Base-by-base conservation (phyloP, 2,329 filamentous ascomycete genomes). In the Xylaria sp. region DNA sequence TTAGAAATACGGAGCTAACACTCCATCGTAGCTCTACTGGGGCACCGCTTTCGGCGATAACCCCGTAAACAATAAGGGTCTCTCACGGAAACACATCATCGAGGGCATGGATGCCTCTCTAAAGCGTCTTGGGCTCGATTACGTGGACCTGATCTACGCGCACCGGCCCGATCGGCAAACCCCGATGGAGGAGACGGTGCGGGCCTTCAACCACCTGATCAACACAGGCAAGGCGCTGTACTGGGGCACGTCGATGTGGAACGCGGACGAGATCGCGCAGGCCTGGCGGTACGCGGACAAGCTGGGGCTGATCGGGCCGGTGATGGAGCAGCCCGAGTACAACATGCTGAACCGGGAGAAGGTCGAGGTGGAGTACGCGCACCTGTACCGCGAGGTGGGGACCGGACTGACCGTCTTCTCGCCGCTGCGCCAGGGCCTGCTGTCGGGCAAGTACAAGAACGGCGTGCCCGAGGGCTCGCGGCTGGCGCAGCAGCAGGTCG, bases 211-310 rank as follows among this genome's bases (percentile, higher is more conserved):
- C 78, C 81, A 90, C 74, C 76, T 91, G 54, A 90, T 91, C 72
- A 80, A 87, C 73, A 81, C 80, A 0, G 88, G 88, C 66, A 87
- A 90, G 76, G 85, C 86, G 2, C 85, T 91, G 65, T 90, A 90
- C 79, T 90, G 87, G 87, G 87, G 87, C 41, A 90, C 87, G 0
- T 89, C 85, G 0, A 86, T 90, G 73, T 90, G 87, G 87, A 82
- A 80, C 62, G 85, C 87, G 43, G 82, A 84, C 60, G 87, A 90
- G 77, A 89, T 90, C 70, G 82, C 83, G 5, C 81, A 85, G 60
- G 87, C 88, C 0, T 86, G 84, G 79, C 78, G 84, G 13, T 80
- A 85, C 62, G 85, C 87, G 33, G 85, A 88, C 67, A 81, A 80
- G 65, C 79, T 89, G 8, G 80, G 82, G 13, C 78, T 90, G 40